These are phyloP conservation scores for Syzygium aromaticum DNA, from an alignment of 345 rosid species.

Conservation along the genomic window DNA sequence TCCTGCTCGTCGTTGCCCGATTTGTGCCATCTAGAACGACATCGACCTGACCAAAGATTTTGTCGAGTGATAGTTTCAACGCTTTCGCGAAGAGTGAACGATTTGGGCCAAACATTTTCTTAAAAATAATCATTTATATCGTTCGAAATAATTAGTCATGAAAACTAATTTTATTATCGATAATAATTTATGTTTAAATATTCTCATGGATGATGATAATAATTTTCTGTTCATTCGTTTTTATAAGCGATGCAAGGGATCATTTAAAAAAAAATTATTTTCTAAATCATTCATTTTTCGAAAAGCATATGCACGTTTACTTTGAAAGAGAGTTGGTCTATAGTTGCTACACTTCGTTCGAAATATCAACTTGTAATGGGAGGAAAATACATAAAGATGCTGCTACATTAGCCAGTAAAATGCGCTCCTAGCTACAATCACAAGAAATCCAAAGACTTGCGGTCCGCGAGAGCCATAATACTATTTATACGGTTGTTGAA, in stretches of 20 bases:
- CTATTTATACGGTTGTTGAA: neutral
- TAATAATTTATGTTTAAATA: no score
- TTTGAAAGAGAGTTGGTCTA: neutral
- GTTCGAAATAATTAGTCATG: no score
- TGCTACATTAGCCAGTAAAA: neutral
- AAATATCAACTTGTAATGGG: neutral
- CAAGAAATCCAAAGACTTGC: no score
- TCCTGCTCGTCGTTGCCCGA: neutral
- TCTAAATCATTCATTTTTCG: no score
- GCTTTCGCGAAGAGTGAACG: neutral
- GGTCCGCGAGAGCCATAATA: neutral
- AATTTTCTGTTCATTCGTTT: no score
- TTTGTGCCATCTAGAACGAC: neutral
- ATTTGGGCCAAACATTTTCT: no score
- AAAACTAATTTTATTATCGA: no score
- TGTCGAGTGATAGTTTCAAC: neutral
- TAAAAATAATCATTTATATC: no score
- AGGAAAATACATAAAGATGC: neutral
- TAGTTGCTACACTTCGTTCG: neutral
- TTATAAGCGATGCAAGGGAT: no score
- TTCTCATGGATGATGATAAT: no score
- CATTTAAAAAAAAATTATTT: no score
- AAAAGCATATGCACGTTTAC: no score
- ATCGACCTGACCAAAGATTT: neutral
- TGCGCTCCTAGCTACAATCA: neutral